These are phyloP conservation scores for Cladophialophora immunda DNA, from an alignment of 2,329 filamentous ascomycete genomes.

Conservation along the genomic window DNA sequence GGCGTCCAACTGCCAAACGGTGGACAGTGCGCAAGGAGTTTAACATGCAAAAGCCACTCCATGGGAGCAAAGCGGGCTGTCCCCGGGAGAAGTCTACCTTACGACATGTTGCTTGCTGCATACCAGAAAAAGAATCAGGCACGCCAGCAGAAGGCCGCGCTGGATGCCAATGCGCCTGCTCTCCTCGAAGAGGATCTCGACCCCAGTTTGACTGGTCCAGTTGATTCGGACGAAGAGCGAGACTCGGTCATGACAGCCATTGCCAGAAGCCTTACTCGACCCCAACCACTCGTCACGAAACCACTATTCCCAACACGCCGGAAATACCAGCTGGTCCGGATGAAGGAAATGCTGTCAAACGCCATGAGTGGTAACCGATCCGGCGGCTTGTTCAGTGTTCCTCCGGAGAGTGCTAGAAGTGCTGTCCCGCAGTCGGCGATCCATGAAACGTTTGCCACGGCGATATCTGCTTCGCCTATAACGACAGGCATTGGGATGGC, in stretches of 20 bases:
- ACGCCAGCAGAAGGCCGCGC: slow-evolving; percentile 94
- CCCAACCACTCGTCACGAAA: slow-evolving; percentile 77
- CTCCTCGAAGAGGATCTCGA: slow-evolving; percentile 41
- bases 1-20: slow-evolving; percentile 87
- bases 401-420: slow-evolving; percentile 34
- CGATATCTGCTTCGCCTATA: slow-evolving; percentile 34
- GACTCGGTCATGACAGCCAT: slow-evolving; percentile 85
- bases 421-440: slow-evolving; percentile 33
- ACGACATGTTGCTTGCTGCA: slow-evolving; percentile 87
- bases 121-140: slow-evolving; percentile 99
- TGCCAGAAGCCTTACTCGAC: slow-evolving; percentile 68
- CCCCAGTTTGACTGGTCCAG: slow-evolving; percentile 62
- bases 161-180: slow-evolving; percentile 89
- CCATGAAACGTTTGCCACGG: slow-evolving; percentile 33
- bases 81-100: slow-evolving; percentile 84
- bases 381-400: slow-evolving; percentile 51
- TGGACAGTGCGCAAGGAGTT: slow-evolving; percentile 82
- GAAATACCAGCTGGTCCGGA: slow-evolving; percentile 69
- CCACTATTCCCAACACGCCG: slow-evolving; percentile 57
- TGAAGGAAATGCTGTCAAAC: slow-evolving; percentile 70
- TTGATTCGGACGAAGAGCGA: slow-evolving; percentile 96
- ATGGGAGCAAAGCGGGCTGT: slow-evolving; percentile 94
- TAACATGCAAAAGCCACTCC: slow-evolving; percentile 94
- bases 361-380: slow-evolving; percentile 62
- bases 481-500: slow-evolving; percentile 29